A percentile compares a stretch with the other conserved stretches of the same genome.
Conservation (phyloP, 768 basidiomycete species). For the Agaricus subrufescens region DNA sequence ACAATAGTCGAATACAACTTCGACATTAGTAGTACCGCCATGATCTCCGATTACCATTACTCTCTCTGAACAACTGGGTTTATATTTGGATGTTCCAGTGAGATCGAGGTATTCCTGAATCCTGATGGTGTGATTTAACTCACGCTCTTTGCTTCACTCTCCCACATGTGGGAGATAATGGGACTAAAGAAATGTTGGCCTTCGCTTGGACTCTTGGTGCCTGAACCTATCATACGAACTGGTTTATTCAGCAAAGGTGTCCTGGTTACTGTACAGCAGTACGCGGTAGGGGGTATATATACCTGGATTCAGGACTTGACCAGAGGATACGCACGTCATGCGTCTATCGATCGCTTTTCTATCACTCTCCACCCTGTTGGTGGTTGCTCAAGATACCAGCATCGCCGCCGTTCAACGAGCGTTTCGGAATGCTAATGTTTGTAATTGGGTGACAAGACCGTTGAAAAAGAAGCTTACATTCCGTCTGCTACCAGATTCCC, state of each 20-base stretch:
- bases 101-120: too few relatives aligned
- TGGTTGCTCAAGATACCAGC: slow-evolving; percentile 24
- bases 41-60: too few relatives aligned
- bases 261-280: neutral
- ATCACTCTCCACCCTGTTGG: slow-evolving; percentile 11
- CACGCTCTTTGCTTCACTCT: neutral
- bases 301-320: neutral
- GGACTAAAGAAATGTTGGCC: neutral
- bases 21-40: too few relatives aligned
- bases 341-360: slow-evolving; percentile 2
- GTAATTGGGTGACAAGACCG: slow-evolving; percentile 7
- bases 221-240: slow-evolving; percentile 1
- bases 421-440: slow-evolving; percentile 23
- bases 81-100: too few relatives aligned
- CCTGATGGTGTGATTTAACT: too few relatives aligned
- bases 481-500: slow-evolving; percentile 23
- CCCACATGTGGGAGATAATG: neutral
- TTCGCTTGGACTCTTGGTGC: neutral
- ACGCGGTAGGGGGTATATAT: neutral
- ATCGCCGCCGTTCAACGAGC: slow-evolving; percentile 21
- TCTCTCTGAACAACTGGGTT: too few relatives aligned
- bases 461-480: neutral
- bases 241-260: slow-evolving; percentile 5
- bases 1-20: too few relatives aligned
- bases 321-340: neutral